Conservation (phyloP, 2,329 filamentous ascomycete species). For the Chrysoporthe deuterocubensis region DNA sequence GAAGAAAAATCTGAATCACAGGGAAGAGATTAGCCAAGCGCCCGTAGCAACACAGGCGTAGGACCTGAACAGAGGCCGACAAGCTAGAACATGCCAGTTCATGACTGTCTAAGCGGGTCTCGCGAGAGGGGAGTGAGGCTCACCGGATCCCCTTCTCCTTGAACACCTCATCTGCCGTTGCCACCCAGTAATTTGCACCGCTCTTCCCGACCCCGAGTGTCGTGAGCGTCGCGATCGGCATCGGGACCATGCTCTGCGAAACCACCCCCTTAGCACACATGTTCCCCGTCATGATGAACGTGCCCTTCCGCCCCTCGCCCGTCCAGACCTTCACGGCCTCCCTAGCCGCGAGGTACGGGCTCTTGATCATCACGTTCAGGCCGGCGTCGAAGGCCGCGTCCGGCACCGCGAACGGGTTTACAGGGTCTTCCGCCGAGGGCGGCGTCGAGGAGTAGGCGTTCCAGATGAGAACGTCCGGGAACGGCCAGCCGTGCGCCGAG, state of each 20-base stretch:
- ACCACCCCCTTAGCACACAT: neutral
- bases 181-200: constrained; percentile 11
- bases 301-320: constrained; percentile 1
- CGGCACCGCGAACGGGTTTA: constrained; percentile 17
- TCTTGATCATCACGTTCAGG: constrained; percentile 7
- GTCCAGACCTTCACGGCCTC: constrained; percentile 17
- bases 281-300: constrained; percentile 21
- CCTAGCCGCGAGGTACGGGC: constrained; percentile 8
- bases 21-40: neutral
- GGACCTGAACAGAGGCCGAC: neutral
- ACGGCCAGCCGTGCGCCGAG: neutral
- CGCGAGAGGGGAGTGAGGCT: neutral
- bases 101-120: neutral
- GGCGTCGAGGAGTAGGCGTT: constrained; percentile 2
- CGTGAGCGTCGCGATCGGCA: constrained; percentile 4
- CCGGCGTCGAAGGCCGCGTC: constrained; percentile 8
- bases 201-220: constrained; percentile 14
- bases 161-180: constrained; percentile 16
- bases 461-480: constrained; percentile 17
- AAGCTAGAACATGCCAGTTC: neutral
- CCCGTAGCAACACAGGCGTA: neutral
- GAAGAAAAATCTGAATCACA: constrained; percentile 20
- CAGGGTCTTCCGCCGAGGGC: constrained; percentile 6
- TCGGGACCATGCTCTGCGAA: neutral
- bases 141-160: constrained; percentile 21